Base-by-base conservation (phyloP, 768 basidiomycete genomes). In the Macrocybe gigantea region DNA sequence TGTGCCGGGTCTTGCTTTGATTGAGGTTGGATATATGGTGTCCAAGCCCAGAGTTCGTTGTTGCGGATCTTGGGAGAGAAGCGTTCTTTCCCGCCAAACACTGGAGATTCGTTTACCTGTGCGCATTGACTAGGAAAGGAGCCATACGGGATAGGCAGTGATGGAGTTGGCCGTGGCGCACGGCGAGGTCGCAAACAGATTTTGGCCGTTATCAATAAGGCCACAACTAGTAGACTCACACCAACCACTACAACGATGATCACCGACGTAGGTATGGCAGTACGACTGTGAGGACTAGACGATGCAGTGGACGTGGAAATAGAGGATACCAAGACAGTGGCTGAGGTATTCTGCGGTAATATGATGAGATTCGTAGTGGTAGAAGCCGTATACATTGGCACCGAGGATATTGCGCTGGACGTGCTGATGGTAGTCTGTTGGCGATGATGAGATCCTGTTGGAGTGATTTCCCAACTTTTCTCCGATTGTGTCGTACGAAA, bases 71-170 rank as follows among this genome's bases (percentile, higher is more conserved):
- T 59, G 1, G 79, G 75, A 2, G 78, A 75, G 33, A 76, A 64
- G 38, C 72, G 57, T 55, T 88, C 85, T 56, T 81, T 80, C 1
- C 88, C 86, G n/a, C 87, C 86, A 55, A 90, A 89, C 33, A 88
- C 65, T 22, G 83, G 85, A 2, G 86, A 88, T 22, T 82, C 82
- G 47, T 82, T 77, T 6, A 68, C 59, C 33, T 69, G 64, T 48
- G 62, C 63, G 36, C 79, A 69, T 37, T 73, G 70, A 22, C 77
- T 74, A 9, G 71, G 61, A 50, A 71, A 75, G 9, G 64, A 67
- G 35, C 85, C 80, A 49, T 83, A 79, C 9, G 84, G 67, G 41
- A 86, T 82, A 0, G 86, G 87, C n/a, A 84, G 70, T 31, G 86
- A 89, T 3, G 85, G 87, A n/a, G 72, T 81, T 5, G 79, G 84